phyloP scores from a whole-genome alignment of 192 early-diverging fungal genomes.

The Umbelopsis sp. region DNA sequence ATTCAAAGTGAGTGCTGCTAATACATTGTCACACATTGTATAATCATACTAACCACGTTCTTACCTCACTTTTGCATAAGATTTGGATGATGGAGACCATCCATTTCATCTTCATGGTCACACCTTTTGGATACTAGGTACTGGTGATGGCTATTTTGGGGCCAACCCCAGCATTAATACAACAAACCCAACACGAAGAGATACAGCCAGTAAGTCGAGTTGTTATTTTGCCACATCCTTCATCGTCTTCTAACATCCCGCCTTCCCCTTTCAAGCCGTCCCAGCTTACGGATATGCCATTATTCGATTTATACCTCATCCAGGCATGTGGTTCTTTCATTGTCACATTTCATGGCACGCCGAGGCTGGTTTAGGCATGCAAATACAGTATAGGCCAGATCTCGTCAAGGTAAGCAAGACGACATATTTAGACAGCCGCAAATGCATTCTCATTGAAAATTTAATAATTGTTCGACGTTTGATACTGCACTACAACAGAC shows the following conservation, averaged over 20 bases:
- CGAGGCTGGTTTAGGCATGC: constrained; percentile 62
- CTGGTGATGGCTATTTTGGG: constrained; percentile 59
- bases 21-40: neutral
- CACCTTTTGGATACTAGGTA: constrained; percentile 77
- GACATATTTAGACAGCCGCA: neutral
- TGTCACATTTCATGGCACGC: constrained; percentile 85
- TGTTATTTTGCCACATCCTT: neutral
- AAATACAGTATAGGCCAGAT: neutral
- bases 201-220: constrained; percentile 48
- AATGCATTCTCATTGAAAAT: too few relatives aligned
- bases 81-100: constrained; percentile 21
- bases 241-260: neutral
- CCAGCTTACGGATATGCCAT: constrained; percentile 68
- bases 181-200: constrained; percentile 66
- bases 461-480: too few relatives aligned
- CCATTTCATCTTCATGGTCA: constrained; percentile 84
- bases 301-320: constrained; percentile 78
- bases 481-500: neutral
- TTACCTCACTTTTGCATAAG: neutral
- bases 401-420: neutral
- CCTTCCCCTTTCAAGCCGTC: constrained; percentile 42
- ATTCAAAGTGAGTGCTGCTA: neutral
- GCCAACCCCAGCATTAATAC: constrained; percentile 44
- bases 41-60: neutral
- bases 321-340: constrained; percentile 84